Percentiles rank a stretch among this genome's conserved stretches.
Conservation (phyloP, 306 rosid genomes). For the Cicer yamashitae region DNA sequence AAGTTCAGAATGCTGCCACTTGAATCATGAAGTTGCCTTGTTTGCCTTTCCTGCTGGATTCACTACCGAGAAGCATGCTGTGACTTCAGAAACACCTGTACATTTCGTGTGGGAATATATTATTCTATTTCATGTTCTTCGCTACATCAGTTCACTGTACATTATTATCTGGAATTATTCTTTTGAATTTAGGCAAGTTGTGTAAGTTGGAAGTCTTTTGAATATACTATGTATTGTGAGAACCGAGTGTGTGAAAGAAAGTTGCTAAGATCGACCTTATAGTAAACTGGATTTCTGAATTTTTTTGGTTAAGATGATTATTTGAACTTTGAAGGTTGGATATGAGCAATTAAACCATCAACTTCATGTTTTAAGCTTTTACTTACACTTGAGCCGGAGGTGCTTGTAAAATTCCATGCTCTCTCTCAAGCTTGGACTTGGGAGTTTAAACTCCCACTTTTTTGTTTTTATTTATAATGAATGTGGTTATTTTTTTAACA, state of each 20-base stretch:
- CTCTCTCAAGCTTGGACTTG: background rate
- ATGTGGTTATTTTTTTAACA: background rate
- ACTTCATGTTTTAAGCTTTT: background rate
- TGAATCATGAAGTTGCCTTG: slow-evolving; percentile 43
- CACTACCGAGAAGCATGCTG: slow-evolving; percentile 26
- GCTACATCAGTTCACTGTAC: slow-evolving; percentile 56
- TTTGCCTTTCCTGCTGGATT: slow-evolving; percentile 42
- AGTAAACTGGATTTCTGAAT: slow-evolving; percentile 38
- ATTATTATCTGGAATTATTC: slow-evolving; percentile 50
- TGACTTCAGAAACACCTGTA: slow-evolving; percentile 46
- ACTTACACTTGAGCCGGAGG: background rate
- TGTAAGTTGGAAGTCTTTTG: slow-evolving; percentile 50
- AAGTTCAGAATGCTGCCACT: slow-evolving; percentile 48
- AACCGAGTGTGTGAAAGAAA: slow-evolving; percentile 38
- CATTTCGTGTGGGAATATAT: slow-evolving; percentile 48
- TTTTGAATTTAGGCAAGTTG: slow-evolving; percentile 54
- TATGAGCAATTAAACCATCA: slow-evolving; percentile 10
- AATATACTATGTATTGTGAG: slow-evolving; percentile 37
- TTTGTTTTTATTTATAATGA: slow-evolving; percentile 1
- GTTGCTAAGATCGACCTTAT: slow-evolving; percentile 6
- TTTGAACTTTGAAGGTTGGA: slow-evolving; percentile 17
- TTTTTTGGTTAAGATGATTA: slow-evolving; percentile 4
- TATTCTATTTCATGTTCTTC: slow-evolving; percentile 47
- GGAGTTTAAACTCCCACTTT: background rate
- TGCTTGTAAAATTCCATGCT: background rate